These are phyloP conservation scores for Chrysosporium queenslandicum DNA, from an alignment of 2,329 filamentous ascomycete species.

Conservation along the genomic window DNA sequence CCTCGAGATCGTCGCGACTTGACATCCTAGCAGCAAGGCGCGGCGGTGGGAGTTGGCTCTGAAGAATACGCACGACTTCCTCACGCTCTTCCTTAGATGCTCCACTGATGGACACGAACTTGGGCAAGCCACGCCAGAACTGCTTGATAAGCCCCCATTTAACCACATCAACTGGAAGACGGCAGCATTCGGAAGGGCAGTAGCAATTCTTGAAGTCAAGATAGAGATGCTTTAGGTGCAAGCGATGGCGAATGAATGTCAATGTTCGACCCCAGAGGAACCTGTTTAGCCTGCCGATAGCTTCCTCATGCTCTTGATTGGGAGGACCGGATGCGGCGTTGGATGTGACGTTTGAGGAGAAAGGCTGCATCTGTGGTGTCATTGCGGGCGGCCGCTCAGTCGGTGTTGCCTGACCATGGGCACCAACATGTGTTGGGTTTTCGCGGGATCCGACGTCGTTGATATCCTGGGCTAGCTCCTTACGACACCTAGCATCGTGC, in stretches of 20 bases:
- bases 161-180: conserved; percentile 17
- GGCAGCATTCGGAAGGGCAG: conserved; percentile 19
- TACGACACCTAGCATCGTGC: too few species aligned
- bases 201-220: conserved; percentile 18
- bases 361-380: neutral
- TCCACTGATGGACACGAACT: conserved; percentile 17
- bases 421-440: neutral
- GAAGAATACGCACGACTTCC: conserved; percentile 7
- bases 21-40: neutral
- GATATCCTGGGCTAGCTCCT: neutral
- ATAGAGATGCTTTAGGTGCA: conserved; percentile 16
- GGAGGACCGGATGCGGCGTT: neutral
- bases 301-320: conserved; percentile 10
- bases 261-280: conserved; percentile 21
- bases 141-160: conserved; percentile 16
- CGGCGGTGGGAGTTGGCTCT: neutral
- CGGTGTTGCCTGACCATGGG: neutral
- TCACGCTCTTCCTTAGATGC: conserved; percentile 12
- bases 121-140: conserved; percentile 18
- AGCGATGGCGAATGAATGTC: conserved; percentile 19
- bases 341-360: neutral
- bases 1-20: neutral
- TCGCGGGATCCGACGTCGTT: neutral
- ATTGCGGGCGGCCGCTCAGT: too few species aligned
- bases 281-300: conserved; percentile 16